These are phyloP conservation scores for Garcia nutans DNA, from an alignment of 345 rosid genomes.

Conservation along the genomic window DNA sequence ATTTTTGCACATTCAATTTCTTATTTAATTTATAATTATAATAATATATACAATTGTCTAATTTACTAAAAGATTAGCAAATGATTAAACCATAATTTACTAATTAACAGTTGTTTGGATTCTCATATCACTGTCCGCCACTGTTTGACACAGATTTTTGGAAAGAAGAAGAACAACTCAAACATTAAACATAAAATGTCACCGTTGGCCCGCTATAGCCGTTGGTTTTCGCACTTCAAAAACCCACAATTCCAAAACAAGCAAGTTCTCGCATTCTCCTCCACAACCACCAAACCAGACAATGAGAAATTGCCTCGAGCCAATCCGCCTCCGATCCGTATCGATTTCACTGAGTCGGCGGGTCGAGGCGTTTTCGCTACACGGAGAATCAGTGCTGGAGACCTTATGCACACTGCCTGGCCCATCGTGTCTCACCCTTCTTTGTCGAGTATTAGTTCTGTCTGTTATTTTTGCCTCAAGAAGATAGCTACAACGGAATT, in stretches of 20 bases:
- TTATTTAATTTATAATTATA: no score
- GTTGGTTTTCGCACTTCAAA: conserved; percentile 40
- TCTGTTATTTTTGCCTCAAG: conserved; percentile 72
- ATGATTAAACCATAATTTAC: no score
- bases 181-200: conserved; percentile 3
- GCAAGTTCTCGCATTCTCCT: conserved; percentile 14
- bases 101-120: no score
- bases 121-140: no score
- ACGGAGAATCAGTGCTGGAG: conserved; percentile 62
- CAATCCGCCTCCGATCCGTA: conserved; percentile 67
- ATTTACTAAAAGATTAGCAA: no score
- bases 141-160: not conserved
- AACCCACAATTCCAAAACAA: conserved; percentile 9
- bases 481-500: conserved; percentile 30
- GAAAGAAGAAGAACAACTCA: not conserved
- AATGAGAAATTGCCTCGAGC: conserved; percentile 21
- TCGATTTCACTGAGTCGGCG: conserved; percentile 64
- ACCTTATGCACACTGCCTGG: conserved; percentile 79
- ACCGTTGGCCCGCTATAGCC: conserved; percentile 32
- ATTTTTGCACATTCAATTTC: no score
- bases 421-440: conserved; percentile 64
- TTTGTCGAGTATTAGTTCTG: conserved; percentile 35
- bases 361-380: conserved; percentile 89
- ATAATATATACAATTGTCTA: no score
- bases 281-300: conserved; percentile 28